Base-by-base conservation (phyloP, 2,329 filamentous ascomycete species). In the Penicillium sp. region DNA sequence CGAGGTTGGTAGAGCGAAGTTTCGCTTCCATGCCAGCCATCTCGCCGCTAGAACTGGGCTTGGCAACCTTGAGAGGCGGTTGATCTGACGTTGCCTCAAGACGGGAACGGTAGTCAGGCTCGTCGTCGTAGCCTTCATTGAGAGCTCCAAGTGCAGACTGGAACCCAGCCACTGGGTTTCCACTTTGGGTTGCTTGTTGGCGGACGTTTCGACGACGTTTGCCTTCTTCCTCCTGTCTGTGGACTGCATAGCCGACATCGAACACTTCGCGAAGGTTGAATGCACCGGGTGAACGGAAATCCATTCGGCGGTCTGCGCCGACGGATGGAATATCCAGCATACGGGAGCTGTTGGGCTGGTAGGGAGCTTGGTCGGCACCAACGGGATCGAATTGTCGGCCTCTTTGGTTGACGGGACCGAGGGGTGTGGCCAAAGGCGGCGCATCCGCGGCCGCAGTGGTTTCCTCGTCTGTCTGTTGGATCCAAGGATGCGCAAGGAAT, bases 221-320 rank as follows among this genome's bases (percentile, higher is more conserved):
- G 64, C 85, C 87, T 73, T 97, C 94, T 70, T 99, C 94, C 73
- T 97, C 94, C 72, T 97, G 91, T 40, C 94, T 82, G 70, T 97
- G 94, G 7, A 99, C 94, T 7, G 94, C 93, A 66, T 99, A 99
- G n/a, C 91, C 88, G 42, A 99, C 93, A 66, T 99, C 94, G 61
- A 99, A 99, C 2, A 97, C 92, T 73, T 99, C 94, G 53, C 94
- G 90, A 10, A 99, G 79, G 69, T 97, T 97, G 73, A 99, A 88
- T 2, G 91, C 92, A 44, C 92, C 94, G 0, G 94, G 94, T 0
- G 92, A 97, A 51, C 94, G 85, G 85, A 97, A 99, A 71, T 99
- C 94, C 75, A 88, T 86, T 15, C 90, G 86, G 56, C 84, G 86
- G 23, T 88, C 87, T 30, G 72, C 68, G 13, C 80, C 79, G 4